phyloP scores from a whole-genome alignment of 1,284 basidiomycete genomes.

The Cerrena zonata region DNA sequence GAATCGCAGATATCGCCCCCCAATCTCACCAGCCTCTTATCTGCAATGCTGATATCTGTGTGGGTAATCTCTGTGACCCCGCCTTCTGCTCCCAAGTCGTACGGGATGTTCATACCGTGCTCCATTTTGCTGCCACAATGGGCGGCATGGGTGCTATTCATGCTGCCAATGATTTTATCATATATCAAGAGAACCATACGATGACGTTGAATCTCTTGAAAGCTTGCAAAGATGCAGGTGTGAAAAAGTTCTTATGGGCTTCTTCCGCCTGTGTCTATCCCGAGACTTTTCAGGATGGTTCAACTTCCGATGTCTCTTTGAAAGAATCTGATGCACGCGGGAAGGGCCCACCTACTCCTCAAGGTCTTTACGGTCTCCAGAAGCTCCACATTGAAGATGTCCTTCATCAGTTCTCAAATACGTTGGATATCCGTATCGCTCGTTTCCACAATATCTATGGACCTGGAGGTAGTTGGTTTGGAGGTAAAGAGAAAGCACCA shows the following conservation, averaged over 20 bases:
- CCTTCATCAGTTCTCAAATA: conserved; percentile 27
- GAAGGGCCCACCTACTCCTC: conserved; percentile 44
- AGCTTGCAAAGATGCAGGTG: conserved; percentile 34
- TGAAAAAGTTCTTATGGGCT: conserved; percentile 46
- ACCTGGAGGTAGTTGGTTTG: conserved; percentile 45
- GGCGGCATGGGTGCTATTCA: too few species aligned
- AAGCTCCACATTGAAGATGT: conserved; percentile 50
- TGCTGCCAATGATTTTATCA: too few species aligned
- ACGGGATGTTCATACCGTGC: too few species aligned
- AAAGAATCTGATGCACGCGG: conserved; percentile 40
- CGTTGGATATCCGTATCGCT: conserved; percentile 42
- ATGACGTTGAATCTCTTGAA: conserved; percentile 46
- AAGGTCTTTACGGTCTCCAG: conserved; percentile 56
- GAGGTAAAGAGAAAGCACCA: conserved; percentile 54
- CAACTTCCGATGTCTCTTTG: conserved; percentile 36
- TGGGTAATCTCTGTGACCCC: too few species aligned
- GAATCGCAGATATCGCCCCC: too few species aligned
- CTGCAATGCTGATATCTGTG: too few species aligned
- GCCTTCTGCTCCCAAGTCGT: too few species aligned
- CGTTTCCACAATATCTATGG: conserved; percentile 60
- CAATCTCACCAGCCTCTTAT: too few species aligned
- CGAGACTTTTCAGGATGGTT: conserved; percentile 33
- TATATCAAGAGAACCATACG: too few species aligned
- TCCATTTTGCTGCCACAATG: too few species aligned
- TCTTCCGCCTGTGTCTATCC: conserved; percentile 60